Base-by-base conservation (phyloP, 2,329 filamentous ascomycete species). In the Trichothecium sympodiale region DNA sequence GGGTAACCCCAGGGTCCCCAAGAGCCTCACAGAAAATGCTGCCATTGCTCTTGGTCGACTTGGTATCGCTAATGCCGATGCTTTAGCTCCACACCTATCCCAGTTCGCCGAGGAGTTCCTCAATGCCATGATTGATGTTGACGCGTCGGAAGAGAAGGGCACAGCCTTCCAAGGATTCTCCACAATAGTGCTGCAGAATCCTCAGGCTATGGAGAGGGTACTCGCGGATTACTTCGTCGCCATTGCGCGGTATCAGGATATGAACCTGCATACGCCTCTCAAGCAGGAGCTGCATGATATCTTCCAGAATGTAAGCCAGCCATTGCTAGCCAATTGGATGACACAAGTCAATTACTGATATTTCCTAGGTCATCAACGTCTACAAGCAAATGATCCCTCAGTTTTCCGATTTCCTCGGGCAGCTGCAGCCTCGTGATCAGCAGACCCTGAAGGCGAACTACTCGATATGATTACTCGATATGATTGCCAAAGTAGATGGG, bases 91-190 rank as follows among this genome's bases (percentile, higher is more conserved):
- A 2, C 81, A 85, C 41, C 72, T 98, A 28, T 70, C 74, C 14
- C 80, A 74, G 23, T 94, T 93, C 55, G 86, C 89, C 0, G 76
- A 80, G 26, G 75, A 83, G 26, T 96, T 95, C 63, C 61, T 98
- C 36, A 69, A 67, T 35, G 77, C 80, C 3, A 93, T 98, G 73
- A 74, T 77, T 41, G 83, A 86, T 43, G 81, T 96, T 23, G 81
- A 86, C 35, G 80, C 84, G 50, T 89, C 86, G 3, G 84, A 94
- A 41, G 91, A 98, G 60, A 98, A 98, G 62, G 86, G 83, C 1
- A 88, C 88, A 17, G 89, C 91, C 0, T 85, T 96, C 56, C 78
- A 85, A 49, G 91, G 91, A 0, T 95, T 98, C 61, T 83, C 84
- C 37, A 71, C 82, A 46, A 73, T 94, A 33, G 83, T 96, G 4